Percentiles rank a stretch among this genome's conserved stretches.
These are phyloP conservation scores for Naganishia sp. DNA, from an alignment of 1,284 basidiomycete genomes.

Conservation along the genomic window DNA sequence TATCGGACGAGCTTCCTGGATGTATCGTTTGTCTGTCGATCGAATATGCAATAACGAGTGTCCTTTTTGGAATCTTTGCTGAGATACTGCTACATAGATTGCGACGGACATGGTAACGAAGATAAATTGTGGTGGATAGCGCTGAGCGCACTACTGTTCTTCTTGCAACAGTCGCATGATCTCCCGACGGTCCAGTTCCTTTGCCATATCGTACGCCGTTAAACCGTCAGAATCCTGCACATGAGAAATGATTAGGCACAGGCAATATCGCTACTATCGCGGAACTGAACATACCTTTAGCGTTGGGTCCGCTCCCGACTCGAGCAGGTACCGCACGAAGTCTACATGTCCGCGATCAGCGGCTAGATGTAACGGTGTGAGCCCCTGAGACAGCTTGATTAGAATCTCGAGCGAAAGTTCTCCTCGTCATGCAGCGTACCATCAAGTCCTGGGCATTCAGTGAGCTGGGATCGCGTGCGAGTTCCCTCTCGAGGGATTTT, in stretches of 20 bases:
- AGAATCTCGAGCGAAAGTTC: not conserved
- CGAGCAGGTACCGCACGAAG: constrained; percentile 11
- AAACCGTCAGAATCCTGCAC: constrained; percentile 12
- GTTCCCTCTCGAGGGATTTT: constrained; percentile 4
- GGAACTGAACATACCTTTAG: constrained; percentile 19
- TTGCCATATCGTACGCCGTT: constrained; percentile 28
- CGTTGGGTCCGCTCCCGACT: constrained; percentile 26
- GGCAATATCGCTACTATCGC: too few species aligned
- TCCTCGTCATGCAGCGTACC: not conserved
- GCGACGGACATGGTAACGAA: not conserved
- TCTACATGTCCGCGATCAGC: constrained; percentile 31
- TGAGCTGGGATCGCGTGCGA: not conserved
- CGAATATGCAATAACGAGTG: not conserved
- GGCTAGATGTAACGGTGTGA: constrained; percentile 32
- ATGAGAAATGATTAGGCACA: not conserved
- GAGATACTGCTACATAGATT: not conserved
- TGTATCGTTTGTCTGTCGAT: too few species aligned
- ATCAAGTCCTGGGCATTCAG: constrained; percentile 26
- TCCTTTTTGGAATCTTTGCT: not conserved
- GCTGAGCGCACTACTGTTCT: too few species aligned
- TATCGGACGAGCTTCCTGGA: not conserved
- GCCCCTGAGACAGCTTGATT: constrained; percentile 16
- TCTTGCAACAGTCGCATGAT: constrained; percentile 17
- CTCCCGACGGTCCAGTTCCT: constrained; percentile 12
- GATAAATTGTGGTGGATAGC: not conserved